A percentile compares a stretch with the other conserved stretches of the same genome.
These are phyloP conservation scores for Barnettozyma wickerhamii DNA, from an alignment of 805 yeast genomes.

Conservation along the genomic window DNA sequence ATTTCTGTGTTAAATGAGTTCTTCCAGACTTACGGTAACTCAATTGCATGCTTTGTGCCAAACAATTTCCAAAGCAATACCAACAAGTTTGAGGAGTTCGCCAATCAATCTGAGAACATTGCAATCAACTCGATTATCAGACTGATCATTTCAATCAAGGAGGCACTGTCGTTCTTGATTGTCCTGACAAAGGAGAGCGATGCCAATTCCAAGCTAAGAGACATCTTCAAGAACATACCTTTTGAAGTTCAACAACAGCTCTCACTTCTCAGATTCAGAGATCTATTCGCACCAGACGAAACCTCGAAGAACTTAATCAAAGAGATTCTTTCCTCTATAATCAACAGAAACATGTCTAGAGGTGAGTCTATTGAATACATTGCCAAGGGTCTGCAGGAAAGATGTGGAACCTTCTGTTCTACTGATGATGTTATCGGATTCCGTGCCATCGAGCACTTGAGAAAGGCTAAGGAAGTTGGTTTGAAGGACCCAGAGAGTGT, in stretches of 20 bases:
- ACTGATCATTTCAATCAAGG: slow-evolving; percentile 74
- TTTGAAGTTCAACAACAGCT: slow-evolving; percentile 65
- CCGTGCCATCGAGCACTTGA: slow-evolving; percentile 88
- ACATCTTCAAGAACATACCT: slow-evolving; percentile 65
- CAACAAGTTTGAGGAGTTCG: slow-evolving; percentile 52
- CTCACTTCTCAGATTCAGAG: slow-evolving; percentile 63
- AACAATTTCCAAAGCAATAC: slow-evolving; percentile 40
- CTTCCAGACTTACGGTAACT: slow-evolving; percentile 59
- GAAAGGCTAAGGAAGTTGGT: slow-evolving; percentile 77
- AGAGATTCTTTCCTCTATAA: slow-evolving; percentile 83
- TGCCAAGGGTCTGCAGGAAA: slow-evolving; percentile 81
- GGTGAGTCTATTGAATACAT: slow-evolving; percentile 94
- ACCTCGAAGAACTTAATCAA: slow-evolving; percentile 56
- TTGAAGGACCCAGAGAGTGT: slow-evolving; percentile 66
- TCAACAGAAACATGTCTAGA: slow-evolving; percentile 79
- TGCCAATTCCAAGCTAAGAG: slow-evolving; percentile 37
- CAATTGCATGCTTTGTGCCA: slow-evolving; percentile 58
- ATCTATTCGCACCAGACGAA: slow-evolving; percentile 68
- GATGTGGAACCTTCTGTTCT: slow-evolving; percentile 93
- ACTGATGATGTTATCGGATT: slow-evolving; percentile 90
- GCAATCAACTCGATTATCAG: slow-evolving; percentile 77
- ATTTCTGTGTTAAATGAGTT: slow-evolving; percentile 65
- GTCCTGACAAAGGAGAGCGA: slow-evolving; percentile 73
- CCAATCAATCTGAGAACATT: slow-evolving; percentile 85
- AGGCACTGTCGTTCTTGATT: slow-evolving; percentile 83